A percentile compares a stretch with the other conserved stretches of the same genome.
These are phyloP conservation scores for Phallus indusiatus DNA, from an alignment of 768 basidiomycete genomes.

Conservation along the genomic window DNA sequence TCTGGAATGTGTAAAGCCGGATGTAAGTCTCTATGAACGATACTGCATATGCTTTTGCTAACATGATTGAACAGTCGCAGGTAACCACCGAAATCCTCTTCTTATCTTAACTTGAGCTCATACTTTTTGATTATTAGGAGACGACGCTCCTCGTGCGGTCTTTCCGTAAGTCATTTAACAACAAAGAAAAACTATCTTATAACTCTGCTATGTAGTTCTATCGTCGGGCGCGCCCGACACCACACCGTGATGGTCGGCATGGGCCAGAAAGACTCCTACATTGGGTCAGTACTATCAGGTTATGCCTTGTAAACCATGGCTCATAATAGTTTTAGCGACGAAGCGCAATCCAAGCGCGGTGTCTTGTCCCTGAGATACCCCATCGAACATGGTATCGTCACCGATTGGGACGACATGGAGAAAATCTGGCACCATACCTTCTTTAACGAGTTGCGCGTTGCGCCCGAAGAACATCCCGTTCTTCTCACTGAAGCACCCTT, in stretches of 20 bases:
- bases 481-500: slow-evolving; percentile 86
- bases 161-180: slow-evolving; percentile 30
- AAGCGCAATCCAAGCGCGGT: slow-evolving; percentile 68
- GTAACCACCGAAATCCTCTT: slow-evolving; percentile 7
- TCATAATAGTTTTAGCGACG: slow-evolving; percentile 39
- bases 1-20: slow-evolving; percentile 50
- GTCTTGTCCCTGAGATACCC: slow-evolving; percentile 63
- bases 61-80: slow-evolving; percentile 14
- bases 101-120: background rate
- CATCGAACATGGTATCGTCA: slow-evolving; percentile 64
- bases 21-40: slow-evolving; percentile 13
- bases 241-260: slow-evolving; percentile 73
- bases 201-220: slow-evolving; percentile 31
- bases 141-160: slow-evolving; percentile 44
- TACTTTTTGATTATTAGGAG: slow-evolving; percentile 23
- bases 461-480: slow-evolving; percentile 88
- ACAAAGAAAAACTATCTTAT: background rate
- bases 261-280: slow-evolving; percentile 72
- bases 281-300: slow-evolving; percentile 35
- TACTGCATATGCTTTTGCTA: slow-evolving; percentile 1
- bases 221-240: slow-evolving; percentile 66
- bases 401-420: slow-evolving; percentile 73
- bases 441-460: slow-evolving; percentile 90
- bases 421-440: slow-evolving; percentile 71
- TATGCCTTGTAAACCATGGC: background rate